phyloP scores from a whole-genome alignment of 176 grass and related monocot species.

The Microstegium vimineum region DNA sequence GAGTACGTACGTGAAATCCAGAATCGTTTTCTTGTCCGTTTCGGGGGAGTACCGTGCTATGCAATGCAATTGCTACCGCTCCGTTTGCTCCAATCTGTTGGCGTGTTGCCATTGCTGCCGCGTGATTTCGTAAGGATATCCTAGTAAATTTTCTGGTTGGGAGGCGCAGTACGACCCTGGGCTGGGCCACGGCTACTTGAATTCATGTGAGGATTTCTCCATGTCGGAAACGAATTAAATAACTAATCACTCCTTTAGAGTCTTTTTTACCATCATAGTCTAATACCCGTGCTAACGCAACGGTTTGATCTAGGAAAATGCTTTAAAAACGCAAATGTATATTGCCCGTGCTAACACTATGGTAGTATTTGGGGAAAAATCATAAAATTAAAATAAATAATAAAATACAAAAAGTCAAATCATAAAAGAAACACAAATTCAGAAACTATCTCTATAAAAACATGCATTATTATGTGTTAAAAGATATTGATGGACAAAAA shows the following conservation, averaged over 20 bases:
- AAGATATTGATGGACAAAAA: no score
- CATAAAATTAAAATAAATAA: no score
- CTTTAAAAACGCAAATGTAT: no score
- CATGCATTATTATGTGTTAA: no score
- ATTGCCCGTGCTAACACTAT: no score
- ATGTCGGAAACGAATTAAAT: neutral
- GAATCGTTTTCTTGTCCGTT: neutral
- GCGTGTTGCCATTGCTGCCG: neutral
- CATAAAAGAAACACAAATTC: no score
- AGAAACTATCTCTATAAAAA: no score
- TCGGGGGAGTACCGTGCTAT: neutral
- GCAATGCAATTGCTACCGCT: neutral
- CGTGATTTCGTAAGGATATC: neutral
- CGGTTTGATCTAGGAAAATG: no score
- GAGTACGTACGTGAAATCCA: neutral
- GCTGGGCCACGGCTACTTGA: neutral
- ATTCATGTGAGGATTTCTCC: neutral
- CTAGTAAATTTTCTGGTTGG: neutral
- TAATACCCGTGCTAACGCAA: no score
- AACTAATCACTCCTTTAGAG: neutral
- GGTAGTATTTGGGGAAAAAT: no score
- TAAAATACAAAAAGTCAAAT: no score
- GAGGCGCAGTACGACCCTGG: neutral
- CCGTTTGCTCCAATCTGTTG: neutral
- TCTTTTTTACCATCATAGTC: neutral